Evolutionary conservation across 1,139 yeast species (phyloP).

Genomic region (Magnusiomyces ingens): DNA sequence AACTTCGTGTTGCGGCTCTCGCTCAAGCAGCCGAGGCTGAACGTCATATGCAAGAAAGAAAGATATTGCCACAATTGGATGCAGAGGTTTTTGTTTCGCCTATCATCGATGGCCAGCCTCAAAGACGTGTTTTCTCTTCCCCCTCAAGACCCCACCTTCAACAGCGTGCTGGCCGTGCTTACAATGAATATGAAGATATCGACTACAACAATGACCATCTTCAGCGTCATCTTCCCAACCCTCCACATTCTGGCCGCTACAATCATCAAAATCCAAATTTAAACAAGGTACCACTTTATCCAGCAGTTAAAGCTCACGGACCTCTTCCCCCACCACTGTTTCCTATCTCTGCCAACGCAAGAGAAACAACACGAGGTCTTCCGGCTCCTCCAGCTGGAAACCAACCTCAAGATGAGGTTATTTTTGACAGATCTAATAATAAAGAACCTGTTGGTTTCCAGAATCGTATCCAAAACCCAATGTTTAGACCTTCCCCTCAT

Average conservation of each 20-base stretch:
- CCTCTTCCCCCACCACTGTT: neutral
- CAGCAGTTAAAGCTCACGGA: no score
- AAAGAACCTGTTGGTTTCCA: neutral
- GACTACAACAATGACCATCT: neutral
- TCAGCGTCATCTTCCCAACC: neutral
- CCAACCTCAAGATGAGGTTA: neutral
- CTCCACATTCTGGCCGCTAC: neutral
- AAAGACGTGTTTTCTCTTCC: constrained; percentile 2
- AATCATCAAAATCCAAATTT: no score
- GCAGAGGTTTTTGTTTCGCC: no score
- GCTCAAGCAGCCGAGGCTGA: neutral
- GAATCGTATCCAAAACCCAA: neutral
- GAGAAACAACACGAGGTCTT: constrained; percentile 4
- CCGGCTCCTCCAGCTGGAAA: neutral
- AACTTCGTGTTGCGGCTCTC: neutral
- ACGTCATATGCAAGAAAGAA: neutral
- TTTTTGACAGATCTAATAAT: neutral
- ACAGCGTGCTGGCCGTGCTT: no score
- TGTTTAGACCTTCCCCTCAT: neutral
- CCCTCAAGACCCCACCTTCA: neutral
- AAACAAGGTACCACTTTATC: no score
- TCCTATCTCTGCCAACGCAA: constrained; percentile 1
- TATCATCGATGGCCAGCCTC: neutral
- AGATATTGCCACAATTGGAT: no score
- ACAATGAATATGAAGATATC: neutral